These are phyloP conservation scores for Coemansia sp. DNA, from an alignment of 192 early-diverging fungal genomes.

Conservation along the genomic window DNA sequence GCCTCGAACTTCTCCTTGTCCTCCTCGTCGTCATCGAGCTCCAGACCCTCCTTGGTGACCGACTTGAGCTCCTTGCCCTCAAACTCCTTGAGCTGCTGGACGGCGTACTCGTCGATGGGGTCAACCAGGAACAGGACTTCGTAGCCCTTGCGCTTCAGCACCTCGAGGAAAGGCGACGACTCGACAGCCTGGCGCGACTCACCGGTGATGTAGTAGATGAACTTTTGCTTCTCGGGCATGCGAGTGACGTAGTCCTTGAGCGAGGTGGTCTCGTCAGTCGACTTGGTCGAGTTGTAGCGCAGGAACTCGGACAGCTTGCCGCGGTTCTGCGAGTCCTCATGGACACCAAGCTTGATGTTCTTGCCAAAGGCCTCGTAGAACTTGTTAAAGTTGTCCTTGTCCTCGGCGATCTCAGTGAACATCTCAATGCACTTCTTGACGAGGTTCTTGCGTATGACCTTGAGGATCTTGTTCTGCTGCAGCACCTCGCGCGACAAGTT, in stretches of 20 bases:
- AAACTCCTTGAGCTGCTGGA: conserved; percentile 98
- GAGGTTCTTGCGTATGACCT: conserved; percentile 99
- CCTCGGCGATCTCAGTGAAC: conserved; percentile 95
- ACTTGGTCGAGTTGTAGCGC: conserved; percentile 99
- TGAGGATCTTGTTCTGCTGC: conserved; percentile 99
- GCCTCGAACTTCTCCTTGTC: conserved; percentile 96
- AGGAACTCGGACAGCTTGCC: conserved; percentile 96
- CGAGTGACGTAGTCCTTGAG: conserved; percentile 99
- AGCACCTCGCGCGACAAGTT: conserved; percentile 99
- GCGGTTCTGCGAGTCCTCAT: conserved; percentile 98
- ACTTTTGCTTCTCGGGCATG: conserved; percentile 99
- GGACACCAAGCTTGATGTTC: conserved; percentile 99
- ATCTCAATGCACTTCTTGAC: conserved; percentile 99
- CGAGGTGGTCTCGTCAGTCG: conserved; percentile 95
- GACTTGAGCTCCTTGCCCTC: conserved; percentile 99
- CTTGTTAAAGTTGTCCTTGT: conserved; percentile 98
- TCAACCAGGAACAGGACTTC: conserved; percentile 99
- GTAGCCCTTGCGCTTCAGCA: conserved; percentile 98
- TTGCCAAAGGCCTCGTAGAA: conserved; percentile 99
- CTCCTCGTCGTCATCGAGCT: conserved; percentile 98
- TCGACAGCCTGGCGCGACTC: conserved; percentile 92
- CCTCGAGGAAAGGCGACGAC: conserved; percentile 98
- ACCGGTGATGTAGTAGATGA: conserved; percentile 99
- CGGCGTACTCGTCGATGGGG: conserved; percentile 99
- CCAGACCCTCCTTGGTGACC: conserved; percentile 99